Evolutionary conservation across 139 green algal genomes (phyloP).

Genomic region (Dunaliella sp.): DNA sequence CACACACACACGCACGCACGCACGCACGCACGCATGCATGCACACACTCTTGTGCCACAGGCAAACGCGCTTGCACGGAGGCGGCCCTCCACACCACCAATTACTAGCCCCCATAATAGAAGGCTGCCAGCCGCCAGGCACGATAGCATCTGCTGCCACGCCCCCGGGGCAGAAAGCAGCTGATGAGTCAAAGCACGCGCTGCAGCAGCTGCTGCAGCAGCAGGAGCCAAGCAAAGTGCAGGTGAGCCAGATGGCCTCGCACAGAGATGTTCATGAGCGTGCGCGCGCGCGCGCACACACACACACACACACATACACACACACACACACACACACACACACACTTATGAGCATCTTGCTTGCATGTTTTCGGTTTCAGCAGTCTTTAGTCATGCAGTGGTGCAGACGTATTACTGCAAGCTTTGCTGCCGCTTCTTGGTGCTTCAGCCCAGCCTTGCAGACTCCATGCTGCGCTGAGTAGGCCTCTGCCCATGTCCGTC

Average conservation of each 20-base stretch:
- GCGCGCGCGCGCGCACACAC: background rate
- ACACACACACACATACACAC: background rate
- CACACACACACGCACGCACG: background rate
- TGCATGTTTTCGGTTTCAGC: background rate
- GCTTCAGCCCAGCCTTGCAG: too few species aligned
- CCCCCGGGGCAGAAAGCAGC: background rate
- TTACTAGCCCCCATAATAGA: background rate
- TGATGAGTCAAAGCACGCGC: background rate
- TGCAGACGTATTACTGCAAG: too few species aligned
- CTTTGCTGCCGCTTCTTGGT: too few species aligned
- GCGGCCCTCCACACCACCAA: background rate
- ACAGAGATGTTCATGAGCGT: background rate
- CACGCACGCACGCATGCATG: background rate
- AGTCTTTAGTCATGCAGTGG: background rate
- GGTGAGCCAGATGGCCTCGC: background rate
- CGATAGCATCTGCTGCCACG: background rate
- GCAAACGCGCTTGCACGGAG: background rate
- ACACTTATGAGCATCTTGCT: background rate
- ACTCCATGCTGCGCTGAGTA: too few species aligned
- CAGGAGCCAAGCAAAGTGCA: background rate
- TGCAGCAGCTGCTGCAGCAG: slow-evolving; percentile 16
- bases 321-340: background rate
- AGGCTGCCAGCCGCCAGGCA: background rate
- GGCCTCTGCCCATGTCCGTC: too few species aligned
- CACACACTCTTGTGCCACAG: background rate